Percentiles rank a stretch among this genome's conserved stretches.
Evolutionary conservation across 441 rosid genomes (phyloP).

Genomic region (Melianthus villosus): DNA sequence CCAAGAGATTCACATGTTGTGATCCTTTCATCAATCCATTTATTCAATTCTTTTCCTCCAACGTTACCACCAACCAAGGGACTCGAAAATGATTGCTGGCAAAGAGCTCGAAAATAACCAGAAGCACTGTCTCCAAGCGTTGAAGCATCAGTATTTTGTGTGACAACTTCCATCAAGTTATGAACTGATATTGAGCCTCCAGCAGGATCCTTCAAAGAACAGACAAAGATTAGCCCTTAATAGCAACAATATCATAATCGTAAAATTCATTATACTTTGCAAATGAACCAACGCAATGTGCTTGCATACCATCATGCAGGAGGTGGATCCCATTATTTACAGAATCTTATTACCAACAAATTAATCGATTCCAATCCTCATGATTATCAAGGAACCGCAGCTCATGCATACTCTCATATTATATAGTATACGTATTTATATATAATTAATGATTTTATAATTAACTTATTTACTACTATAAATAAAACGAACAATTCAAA

Average conservation of each 20-base stretch:
- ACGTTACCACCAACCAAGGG: slow-evolving; percentile 91
- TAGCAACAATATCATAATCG: background rate
- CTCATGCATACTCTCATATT: no score
- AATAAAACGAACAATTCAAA: no score
- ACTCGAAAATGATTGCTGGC: slow-evolving; percentile 75
- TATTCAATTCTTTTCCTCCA: slow-evolving; percentile 75
- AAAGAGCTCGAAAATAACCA: slow-evolving; percentile 48
- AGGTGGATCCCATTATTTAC: no score
- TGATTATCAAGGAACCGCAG: no score
- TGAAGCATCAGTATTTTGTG: slow-evolving; percentile 23
- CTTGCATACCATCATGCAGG: no score
- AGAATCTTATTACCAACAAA: no score
- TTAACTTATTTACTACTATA: no score
- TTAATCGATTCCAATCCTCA: no score
- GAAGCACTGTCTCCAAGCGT: slow-evolving; percentile 21
- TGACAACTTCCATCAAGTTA: slow-evolving; percentile 55
- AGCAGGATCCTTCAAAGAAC: slow-evolving; percentile 30
- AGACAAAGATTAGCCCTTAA: slow-evolving; percentile 14
- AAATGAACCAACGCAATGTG: background rate
- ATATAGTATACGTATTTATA: no score
- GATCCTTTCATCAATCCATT: slow-evolving; percentile 91
- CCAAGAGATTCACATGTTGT: slow-evolving; percentile 37
- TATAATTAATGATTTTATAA: no score
- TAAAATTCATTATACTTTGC: background rate
- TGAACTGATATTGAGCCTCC: slow-evolving; percentile 45